Conservation (phyloP, 176 grass and related monocot species). For the Eragrostis nindensis region DNA sequence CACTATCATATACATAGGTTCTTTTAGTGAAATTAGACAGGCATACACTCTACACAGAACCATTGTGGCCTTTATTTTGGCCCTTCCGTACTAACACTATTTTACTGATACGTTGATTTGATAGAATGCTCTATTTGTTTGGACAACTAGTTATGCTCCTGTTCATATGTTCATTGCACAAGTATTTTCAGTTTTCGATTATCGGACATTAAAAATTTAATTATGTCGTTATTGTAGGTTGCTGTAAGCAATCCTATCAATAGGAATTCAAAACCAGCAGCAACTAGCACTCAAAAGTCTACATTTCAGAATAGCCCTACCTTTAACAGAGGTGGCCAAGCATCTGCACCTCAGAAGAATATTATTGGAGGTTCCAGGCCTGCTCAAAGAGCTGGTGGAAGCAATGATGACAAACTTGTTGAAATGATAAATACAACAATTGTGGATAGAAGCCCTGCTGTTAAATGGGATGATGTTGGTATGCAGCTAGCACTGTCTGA, state of each 20-base stretch:
- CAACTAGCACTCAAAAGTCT: constrained; percentile 34
- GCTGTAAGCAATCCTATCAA: constrained; percentile 38
- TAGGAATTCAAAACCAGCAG: constrained; percentile 35
- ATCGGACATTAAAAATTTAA: not conserved
- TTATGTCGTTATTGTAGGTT: constrained; percentile 31
- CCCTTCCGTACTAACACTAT: not conserved
- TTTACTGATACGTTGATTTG: not conserved
- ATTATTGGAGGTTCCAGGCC: constrained; percentile 38
- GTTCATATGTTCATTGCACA: not conserved
- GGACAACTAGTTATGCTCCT: not conserved
- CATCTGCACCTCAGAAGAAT: constrained; percentile 46
- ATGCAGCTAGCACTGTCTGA: constrained; percentile 33
- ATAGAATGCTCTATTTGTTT: constrained; percentile 2
- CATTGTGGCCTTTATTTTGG: not conserved
- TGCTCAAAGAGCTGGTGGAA: constrained; percentile 53
- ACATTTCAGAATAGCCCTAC: constrained; percentile 39
- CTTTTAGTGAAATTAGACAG: not conserved
- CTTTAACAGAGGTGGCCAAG: constrained; percentile 54
- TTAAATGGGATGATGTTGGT: constrained; percentile 98
- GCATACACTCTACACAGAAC: not conserved
- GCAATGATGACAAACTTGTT: constrained; percentile 61
- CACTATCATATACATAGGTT: not conserved
- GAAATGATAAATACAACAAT: constrained; percentile 98
- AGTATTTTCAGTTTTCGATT: not conserved
- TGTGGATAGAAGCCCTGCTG: constrained; percentile 89